Percentiles rank a stretch among this genome's conserved stretches.
Conservation (phyloP, 768 basidiomycete genomes). For the Tylopilus plumbeoviolaceoides region DNA sequence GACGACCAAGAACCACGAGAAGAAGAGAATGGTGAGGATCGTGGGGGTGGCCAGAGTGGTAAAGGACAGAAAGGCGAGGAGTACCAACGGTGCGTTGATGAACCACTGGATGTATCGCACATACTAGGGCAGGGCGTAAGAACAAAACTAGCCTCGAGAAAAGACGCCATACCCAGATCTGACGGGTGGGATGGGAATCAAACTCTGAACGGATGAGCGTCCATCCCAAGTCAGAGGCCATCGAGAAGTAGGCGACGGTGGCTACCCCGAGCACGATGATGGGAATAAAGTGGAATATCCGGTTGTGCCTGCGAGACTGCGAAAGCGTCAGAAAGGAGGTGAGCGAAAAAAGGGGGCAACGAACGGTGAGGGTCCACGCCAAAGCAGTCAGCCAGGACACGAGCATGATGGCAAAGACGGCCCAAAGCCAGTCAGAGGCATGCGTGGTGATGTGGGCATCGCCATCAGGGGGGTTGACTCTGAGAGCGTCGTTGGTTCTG, state of each 20-base stretch:
- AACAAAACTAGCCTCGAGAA: rapidly evolving
- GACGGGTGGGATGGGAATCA: conserved; percentile 28
- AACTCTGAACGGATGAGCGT: conserved; percentile 41
- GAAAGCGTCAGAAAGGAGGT: not conserved
- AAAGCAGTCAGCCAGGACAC: conserved; percentile 37
- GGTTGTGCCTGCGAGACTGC: conserved; percentile 36
- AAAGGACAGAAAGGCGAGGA: conserved; percentile 43
- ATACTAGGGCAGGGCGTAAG: conserved; percentile 30
- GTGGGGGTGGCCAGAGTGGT: conserved; percentile 47
- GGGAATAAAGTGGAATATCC: conserved; percentile 49
- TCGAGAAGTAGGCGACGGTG: conserved; percentile 45
- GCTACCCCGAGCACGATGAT: conserved; percentile 45
- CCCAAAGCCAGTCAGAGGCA: conserved; percentile 53
- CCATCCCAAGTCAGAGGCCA: conserved; percentile 54
- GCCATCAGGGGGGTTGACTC: conserved; percentile 35
- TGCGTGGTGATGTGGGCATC: conserved; percentile 38
- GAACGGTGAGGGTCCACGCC: conserved; percentile 33
- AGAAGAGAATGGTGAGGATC: conserved; percentile 36
- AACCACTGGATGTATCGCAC: conserved; percentile 55
- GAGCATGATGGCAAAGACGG: conserved; percentile 49
- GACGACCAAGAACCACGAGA: conserved; percentile 45
- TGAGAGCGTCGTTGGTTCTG: conserved; percentile 30
- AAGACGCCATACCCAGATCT: conserved; percentile 39
- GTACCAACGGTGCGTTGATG: conserved; percentile 50
- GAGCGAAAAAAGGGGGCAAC: not conserved